These are phyloP conservation scores for Myxozyma sirexii DNA, from an alignment of 805 yeast genomes.

Conservation along the genomic window DNA sequence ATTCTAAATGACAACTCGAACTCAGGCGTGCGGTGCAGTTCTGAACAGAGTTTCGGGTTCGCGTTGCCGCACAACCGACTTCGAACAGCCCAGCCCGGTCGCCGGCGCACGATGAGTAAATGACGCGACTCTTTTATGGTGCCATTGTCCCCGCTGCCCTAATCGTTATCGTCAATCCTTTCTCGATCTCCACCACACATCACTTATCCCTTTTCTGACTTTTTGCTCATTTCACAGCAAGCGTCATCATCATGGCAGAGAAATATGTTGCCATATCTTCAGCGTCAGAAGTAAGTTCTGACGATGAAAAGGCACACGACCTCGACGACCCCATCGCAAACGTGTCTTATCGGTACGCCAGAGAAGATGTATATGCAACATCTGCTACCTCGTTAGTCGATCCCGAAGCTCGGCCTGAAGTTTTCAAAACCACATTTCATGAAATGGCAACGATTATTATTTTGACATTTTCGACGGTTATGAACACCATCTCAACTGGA, in stretches of 20 bases:
- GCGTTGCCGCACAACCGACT: background rate
- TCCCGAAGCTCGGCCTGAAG: constrained; percentile 43
- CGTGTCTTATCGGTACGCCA: constrained; percentile 5
- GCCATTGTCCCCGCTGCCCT: background rate
- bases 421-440: constrained; percentile 42
- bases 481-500: constrained; percentile 46
- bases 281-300: background rate
- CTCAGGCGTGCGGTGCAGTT: background rate
- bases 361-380: background rate
- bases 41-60: background rate
- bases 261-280: background rate
- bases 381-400: background rate
- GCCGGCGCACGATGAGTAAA: too few relatives aligned
- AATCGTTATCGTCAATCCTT: background rate
- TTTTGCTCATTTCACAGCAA: too few relatives aligned
- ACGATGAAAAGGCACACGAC: background rate
- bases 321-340: constrained; percentile 4
- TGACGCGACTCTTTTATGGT: background rate
- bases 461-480: constrained; percentile 49
- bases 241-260: background rate
- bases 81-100: background rate
- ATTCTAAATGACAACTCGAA: too few relatives aligned
- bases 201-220: too few relatives aligned
- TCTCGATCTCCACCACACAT: too few relatives aligned
- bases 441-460: constrained; percentile 44